Conservation (phyloP, 768 basidiomycete genomes). For the Pisolithus orientalis region DNA sequence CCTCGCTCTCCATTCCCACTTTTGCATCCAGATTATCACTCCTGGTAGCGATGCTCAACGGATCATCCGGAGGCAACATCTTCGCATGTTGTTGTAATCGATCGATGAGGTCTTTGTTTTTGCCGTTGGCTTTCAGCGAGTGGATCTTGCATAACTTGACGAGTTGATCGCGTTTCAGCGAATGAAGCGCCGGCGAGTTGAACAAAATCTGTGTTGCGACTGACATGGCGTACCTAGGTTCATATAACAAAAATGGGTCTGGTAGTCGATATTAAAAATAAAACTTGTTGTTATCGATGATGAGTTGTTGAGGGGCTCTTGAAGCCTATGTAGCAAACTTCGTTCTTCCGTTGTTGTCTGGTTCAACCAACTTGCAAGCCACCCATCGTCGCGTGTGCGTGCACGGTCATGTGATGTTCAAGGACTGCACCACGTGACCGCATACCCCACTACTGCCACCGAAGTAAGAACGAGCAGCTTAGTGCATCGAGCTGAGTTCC, state of each 20-base stretch:
- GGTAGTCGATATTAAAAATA: slow-evolving; percentile 1
- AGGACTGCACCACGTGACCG: slow-evolving; percentile 12
- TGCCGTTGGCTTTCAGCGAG: slow-evolving; percentile 71
- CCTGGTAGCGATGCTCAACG: slow-evolving; percentile 48
- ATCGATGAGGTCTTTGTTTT: slow-evolving; percentile 69
- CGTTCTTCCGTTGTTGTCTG: slow-evolving; percentile 10
- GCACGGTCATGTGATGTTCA: slow-evolving; percentile 13
- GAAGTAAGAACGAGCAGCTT: background rate
- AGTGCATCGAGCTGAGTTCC: background rate
- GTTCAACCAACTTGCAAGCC: slow-evolving; percentile 2
- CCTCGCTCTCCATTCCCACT: slow-evolving; percentile 26
- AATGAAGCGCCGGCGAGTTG: slow-evolving; percentile 79
- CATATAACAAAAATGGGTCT: background rate
- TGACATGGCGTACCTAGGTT: slow-evolving; percentile 37
- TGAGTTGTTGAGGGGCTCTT: background rate
- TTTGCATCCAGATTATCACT: slow-evolving; percentile 37
- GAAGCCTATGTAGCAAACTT: background rate
- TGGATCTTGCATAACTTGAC: slow-evolving; percentile 83
- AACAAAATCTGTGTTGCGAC: slow-evolving; percentile 75
- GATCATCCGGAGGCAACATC: slow-evolving; percentile 52
- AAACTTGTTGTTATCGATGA: background rate
- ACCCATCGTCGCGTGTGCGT: background rate
- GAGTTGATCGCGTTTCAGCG: slow-evolving; percentile 80
- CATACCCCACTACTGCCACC: background rate
- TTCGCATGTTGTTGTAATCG: slow-evolving; percentile 62